A percentile compares a stretch with the other conserved stretches of the same genome.
phyloP scores from a whole-genome alignment of 495 filamentous ascomycete genomes.

The Pyrenopolyporus hunteri region DNA sequence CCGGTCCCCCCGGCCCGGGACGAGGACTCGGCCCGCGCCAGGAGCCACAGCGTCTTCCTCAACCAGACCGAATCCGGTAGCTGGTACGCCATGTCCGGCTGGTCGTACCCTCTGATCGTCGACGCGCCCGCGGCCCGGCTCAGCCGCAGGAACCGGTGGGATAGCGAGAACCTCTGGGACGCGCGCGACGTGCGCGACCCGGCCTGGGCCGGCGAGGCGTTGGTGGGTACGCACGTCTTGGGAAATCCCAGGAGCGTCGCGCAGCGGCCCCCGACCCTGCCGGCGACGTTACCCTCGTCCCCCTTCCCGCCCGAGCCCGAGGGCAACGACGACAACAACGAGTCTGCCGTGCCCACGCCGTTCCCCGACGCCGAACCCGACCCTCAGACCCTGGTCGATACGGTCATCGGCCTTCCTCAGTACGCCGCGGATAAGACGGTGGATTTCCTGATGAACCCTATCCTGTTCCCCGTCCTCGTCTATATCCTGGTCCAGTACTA shows the following conservation, averaged over 20 bases:
- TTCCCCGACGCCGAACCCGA: constrained; percentile 33
- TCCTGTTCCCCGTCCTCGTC: constrained; percentile 48
- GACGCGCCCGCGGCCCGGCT: constrained; percentile 71
- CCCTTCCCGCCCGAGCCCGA: constrained; percentile 27
- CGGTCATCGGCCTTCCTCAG: constrained; percentile 45
- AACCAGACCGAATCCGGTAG: constrained; percentile 83
- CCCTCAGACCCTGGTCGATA: constrained; percentile 42
- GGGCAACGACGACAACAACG: constrained; percentile 29
- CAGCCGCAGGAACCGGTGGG: constrained; percentile 64
- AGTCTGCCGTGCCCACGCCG: constrained; percentile 24
- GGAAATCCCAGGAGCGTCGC: constrained; percentile 38
- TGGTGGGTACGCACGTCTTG: constrained; percentile 57
- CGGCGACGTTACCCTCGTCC: constrained; percentile 34
- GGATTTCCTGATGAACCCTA: constrained; percentile 55
- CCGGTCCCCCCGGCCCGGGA: constrained; percentile 69
- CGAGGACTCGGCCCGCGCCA: constrained; percentile 61
- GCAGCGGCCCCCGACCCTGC: constrained; percentile 27
- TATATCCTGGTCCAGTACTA: constrained; percentile 42
- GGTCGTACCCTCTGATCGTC: constrained; percentile 82
- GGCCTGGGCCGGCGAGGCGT: constrained; percentile 42
- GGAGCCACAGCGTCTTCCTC: constrained; percentile 76
- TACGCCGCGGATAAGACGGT: constrained; percentile 45
- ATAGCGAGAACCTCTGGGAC: constrained; percentile 40
- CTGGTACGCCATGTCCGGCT: constrained; percentile 94
- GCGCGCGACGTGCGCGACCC: constrained; percentile 42